Conservation (phyloP, 306 rosid genomes). For the Prunus campanulata region DNA sequence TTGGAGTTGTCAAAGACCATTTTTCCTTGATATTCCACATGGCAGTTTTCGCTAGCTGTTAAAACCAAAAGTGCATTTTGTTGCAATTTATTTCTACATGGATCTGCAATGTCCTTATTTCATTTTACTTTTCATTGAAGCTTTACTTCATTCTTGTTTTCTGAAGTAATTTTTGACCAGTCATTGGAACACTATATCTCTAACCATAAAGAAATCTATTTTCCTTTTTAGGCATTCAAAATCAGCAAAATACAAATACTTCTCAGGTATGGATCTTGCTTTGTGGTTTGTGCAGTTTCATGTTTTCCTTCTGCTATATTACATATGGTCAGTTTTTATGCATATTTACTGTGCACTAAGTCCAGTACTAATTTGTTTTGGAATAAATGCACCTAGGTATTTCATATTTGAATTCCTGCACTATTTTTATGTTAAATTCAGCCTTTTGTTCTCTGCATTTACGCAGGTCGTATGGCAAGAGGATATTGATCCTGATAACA, state of each 20-base stretch:
- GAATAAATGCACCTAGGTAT: not conserved
- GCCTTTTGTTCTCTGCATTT: constrained; percentile 19
- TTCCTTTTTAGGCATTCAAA: constrained; percentile 46
- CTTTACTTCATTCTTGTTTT: not conserved
- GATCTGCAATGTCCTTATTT: not conserved
- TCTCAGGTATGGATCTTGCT: constrained; percentile 61
- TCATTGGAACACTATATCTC: not conserved
- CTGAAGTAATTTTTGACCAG: not conserved
- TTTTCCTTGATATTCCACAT: not conserved
- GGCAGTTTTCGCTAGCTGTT: not conserved
- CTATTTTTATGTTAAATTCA: not conserved
- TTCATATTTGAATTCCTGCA: not conserved
- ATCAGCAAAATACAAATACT: constrained; percentile 50
- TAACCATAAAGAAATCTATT: constrained; percentile 3
- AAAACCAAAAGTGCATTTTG: not conserved
- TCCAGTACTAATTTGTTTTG: not conserved
- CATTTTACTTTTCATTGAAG: not conserved
- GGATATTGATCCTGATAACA: constrained; percentile 74
- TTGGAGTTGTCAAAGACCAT: not conserved
- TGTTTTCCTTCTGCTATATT: not conserved
- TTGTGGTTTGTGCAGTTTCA: constrained; percentile 7
- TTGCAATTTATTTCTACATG: not conserved
- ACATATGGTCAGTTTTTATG: not conserved
- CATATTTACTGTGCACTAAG: not conserved
- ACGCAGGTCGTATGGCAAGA: constrained; percentile 82